These are phyloP conservation scores for Murraya koenigii DNA, from an alignment of 345 rosid genomes.

Conservation along the genomic window DNA sequence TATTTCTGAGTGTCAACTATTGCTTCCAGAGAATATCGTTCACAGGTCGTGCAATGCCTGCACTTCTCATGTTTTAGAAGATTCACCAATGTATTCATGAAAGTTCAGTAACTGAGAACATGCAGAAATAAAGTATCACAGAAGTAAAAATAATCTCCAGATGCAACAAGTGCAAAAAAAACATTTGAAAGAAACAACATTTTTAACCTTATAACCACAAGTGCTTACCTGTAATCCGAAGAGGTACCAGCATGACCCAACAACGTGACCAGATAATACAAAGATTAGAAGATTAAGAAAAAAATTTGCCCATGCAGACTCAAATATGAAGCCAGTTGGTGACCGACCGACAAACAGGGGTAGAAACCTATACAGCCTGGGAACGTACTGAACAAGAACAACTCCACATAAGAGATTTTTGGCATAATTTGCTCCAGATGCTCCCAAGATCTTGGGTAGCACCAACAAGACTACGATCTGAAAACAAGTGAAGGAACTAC, in stretches of 20 bases:
- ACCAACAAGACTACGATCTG: slow-evolving; percentile 57
- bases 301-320: slow-evolving; percentile 88
- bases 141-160: background rate
- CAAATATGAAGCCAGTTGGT: slow-evolving; percentile 70
- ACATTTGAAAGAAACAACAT: background rate
- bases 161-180: background rate
- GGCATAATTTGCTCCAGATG: slow-evolving; percentile 62
- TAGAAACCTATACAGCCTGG: slow-evolving; percentile 65
- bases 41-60: background rate
- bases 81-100: background rate
- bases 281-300: slow-evolving; percentile 77
- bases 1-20: background rate
- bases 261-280: slow-evolving; percentile 66
- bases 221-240: slow-evolving; percentile 70
- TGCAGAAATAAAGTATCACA: background rate
- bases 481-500: slow-evolving; percentile 15
- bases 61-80: background rate
- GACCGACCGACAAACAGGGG: slow-evolving; percentile 80
- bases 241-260: slow-evolving; percentile 92
- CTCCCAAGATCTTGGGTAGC: slow-evolving; percentile 37
- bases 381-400: slow-evolving; percentile 70
- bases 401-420: slow-evolving; percentile 57
- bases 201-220: background rate
- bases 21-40: background rate
- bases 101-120: background rate